Conservation (phyloP, 106 monocot genomes). For the Triglochin maritima region DNA sequence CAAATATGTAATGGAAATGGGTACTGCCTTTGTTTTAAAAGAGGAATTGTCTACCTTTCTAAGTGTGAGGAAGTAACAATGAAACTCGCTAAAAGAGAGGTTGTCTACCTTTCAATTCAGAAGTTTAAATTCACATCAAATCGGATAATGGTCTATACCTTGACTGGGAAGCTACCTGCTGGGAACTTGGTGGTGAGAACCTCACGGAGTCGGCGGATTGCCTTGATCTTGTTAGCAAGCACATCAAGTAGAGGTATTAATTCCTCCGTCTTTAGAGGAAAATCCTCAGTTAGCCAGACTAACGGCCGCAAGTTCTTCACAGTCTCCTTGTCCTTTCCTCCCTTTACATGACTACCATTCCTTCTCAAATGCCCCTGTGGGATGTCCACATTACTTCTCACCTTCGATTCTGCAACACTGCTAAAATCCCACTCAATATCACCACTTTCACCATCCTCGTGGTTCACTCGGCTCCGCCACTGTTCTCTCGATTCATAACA, state of each 20-base stretch:
- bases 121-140: no score
- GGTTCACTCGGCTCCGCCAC: background rate
- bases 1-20: no score
- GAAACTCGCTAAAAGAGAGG: background rate
- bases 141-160: constrained; percentile 22
- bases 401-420: constrained; percentile 5
- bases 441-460: background rate
- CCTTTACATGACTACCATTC: constrained; percentile 8
- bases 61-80: background rate
- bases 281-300: constrained; percentile 89
- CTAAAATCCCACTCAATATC: constrained; percentile 9
- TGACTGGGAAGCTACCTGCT: constrained; percentile 78
- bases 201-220: constrained; percentile 65
- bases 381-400: constrained; percentile 7
- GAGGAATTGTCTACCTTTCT: no score
- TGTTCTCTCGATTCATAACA: background rate
- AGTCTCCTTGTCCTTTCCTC: constrained; percentile 80
- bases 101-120: background rate
- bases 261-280: constrained; percentile 69
- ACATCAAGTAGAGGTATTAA: constrained; percentile 75
- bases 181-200: constrained; percentile 89
- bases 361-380: constrained; percentile 4
- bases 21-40: no score
- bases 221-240: constrained; percentile 64
- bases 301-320: constrained; percentile 70